phyloP scores from a whole-genome alignment of 371 early-diverging fungal species.

The Mortierella sp. region DNA sequence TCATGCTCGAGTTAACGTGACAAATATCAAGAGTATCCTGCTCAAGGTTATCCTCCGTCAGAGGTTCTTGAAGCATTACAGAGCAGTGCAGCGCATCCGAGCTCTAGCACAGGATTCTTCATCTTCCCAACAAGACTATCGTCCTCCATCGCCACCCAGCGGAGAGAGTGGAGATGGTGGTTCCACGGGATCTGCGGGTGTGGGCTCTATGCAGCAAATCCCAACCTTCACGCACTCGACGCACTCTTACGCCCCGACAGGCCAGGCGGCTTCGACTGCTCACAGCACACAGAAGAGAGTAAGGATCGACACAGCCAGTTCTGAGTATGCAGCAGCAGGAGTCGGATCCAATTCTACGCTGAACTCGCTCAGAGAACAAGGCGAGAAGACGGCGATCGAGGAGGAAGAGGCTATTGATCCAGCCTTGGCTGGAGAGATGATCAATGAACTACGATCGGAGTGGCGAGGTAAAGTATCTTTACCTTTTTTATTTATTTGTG shows the following conservation, averaged over 20 bases:
- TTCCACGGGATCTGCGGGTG: background rate
- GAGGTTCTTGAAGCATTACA: slow-evolving; percentile 41
- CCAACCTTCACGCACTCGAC: slow-evolving; percentile 13
- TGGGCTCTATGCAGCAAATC: background rate
- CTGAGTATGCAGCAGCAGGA: background rate
- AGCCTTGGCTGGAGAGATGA: slow-evolving; percentile 21
- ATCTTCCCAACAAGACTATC: background rate
- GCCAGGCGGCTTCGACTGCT: background rate
- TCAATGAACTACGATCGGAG: slow-evolving; percentile 28
- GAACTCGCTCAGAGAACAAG: background rate
- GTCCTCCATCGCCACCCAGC: background rate
- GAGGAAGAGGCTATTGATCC: slow-evolving; percentile 25
- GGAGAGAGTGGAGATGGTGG: background rate
- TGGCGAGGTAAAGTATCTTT: slow-evolving; percentile 49
- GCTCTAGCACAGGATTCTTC: slow-evolving; percentile 2
- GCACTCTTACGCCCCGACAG: background rate
- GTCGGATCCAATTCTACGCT: background rate
- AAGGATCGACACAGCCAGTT: slow-evolving; percentile 10
- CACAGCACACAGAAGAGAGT: slow-evolving; percentile 6
- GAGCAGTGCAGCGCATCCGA: slow-evolving; percentile 17
- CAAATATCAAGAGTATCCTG: slow-evolving; percentile 28
- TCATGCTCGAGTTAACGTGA: slow-evolving; percentile 42
- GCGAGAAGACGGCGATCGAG: slow-evolving; percentile 17
- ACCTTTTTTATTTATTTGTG: no score
- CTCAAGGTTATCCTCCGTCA: slow-evolving; percentile 37